Evolutionary conservation across 805 yeast species (phyloP).

Genomic region (Candida andamanensis): DNA sequence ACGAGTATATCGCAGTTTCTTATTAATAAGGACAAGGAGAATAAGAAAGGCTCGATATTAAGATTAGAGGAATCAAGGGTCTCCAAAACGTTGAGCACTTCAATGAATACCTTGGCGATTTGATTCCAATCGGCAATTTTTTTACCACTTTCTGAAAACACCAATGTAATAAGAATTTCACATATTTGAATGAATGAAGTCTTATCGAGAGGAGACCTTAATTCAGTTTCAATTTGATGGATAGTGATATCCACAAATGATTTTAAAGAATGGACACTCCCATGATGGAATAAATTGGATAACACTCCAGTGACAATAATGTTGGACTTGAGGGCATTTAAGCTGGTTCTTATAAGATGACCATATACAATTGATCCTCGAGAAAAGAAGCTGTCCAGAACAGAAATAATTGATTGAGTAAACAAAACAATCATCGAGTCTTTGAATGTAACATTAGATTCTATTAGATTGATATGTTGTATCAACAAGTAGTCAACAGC

Average conservation of each 20-base stretch:
- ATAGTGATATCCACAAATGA: constrained; percentile 6
- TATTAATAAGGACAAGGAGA: constrained; percentile 44
- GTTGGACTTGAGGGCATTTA: constrained; percentile 2
- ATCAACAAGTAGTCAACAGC: constrained; percentile 44
- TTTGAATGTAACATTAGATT: constrained; percentile 44
- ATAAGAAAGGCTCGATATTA: constrained; percentile 17
- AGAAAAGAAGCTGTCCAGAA: constrained; percentile 71
- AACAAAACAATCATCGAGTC: constrained; percentile 57
- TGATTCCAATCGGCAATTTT: constrained; percentile 52
- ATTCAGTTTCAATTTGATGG: not conserved
- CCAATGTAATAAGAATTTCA: constrained; percentile 42
- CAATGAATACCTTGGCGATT: constrained; percentile 17
- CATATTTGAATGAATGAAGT: constrained; percentile 14
- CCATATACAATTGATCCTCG: constrained; percentile 51
- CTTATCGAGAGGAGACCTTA: not conserved
- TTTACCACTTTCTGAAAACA: constrained; percentile 68
- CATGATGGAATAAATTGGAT: constrained; percentile 49
- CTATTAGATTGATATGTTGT: constrained; percentile 24
- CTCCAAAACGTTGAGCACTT: constrained; percentile 1
- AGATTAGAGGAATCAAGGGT: not conserved
- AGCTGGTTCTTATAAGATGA: constrained; percentile 31
- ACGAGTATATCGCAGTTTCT: constrained; percentile 51
- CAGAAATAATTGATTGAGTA: constrained; percentile 69
- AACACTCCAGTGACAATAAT: constrained; percentile 57
- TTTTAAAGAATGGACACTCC: constrained; percentile 23